Percentiles rank a stretch among this genome's conserved stretches.
phyloP scores from a whole-genome alignment of 352 stramenopile genomes.

The Phytophthora chlamydospora region DNA sequence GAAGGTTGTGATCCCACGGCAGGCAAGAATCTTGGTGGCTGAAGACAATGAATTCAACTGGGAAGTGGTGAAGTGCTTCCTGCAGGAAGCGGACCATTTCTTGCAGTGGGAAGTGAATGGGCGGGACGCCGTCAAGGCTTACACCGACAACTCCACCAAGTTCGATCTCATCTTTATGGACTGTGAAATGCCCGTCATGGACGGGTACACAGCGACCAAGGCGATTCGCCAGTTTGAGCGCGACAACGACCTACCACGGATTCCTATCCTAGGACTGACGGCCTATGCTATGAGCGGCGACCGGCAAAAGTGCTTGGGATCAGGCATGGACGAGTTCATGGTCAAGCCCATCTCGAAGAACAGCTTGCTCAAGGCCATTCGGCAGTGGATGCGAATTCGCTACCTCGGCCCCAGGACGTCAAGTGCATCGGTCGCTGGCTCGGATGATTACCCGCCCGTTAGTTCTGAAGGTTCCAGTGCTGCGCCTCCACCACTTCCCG shows the following conservation, averaged over 20 bases:
- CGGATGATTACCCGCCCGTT: conserved; percentile 28
- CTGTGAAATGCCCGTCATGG: conserved; percentile 85
- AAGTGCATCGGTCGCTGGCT: conserved; percentile 23
- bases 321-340: conserved; percentile 84
- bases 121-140: conserved; percentile 66
- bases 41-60: conserved; percentile 87
- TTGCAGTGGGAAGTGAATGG: conserved; percentile 80
- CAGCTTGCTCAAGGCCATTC: conserved; percentile 64
- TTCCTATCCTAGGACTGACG: conserved; percentile 69
- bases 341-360: conserved; percentile 80
- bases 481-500: not conserved
- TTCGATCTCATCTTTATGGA: conserved; percentile 85
- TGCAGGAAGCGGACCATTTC: conserved; percentile 73
- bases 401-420: conserved; percentile 48
- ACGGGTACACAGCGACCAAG: conserved; percentile 73
- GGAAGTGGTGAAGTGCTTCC: conserved; percentile 80
- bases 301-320: conserved; percentile 70
- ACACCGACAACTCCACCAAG: conserved; percentile 48
- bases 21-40: conserved; percentile 70
- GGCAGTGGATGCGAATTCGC: conserved; percentile 70
- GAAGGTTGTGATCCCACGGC: conserved; percentile 50
- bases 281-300: conserved; percentile 80
- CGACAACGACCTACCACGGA: conserved; percentile 68
- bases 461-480: conserved; percentile 20
- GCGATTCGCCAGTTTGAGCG: conserved; percentile 66